Conservation (phyloP, 306 rosid species). For the Alnus rubra region DNA sequence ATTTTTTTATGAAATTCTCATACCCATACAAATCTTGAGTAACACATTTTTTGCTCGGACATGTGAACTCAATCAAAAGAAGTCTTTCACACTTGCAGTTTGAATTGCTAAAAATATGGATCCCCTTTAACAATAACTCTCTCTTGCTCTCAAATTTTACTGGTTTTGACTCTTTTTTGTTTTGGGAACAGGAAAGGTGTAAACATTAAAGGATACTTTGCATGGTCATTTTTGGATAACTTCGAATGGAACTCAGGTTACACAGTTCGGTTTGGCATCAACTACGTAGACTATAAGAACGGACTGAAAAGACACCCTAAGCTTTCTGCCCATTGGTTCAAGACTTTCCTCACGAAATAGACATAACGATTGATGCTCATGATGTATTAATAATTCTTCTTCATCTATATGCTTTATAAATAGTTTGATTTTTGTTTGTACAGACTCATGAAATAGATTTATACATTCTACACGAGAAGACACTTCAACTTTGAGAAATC, state of each 20-base stretch:
- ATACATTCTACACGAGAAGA: too few species aligned
- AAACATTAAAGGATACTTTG: slow-evolving; percentile 66
- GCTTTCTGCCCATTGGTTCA: slow-evolving; percentile 67
- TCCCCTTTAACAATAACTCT: background rate
- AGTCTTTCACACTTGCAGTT: too few species aligned
- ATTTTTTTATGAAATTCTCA: too few species aligned
- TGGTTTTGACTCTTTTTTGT: background rate
- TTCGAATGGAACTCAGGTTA: slow-evolving; percentile 64
- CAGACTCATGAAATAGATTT: slow-evolving; percentile 15
- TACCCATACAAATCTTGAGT: too few species aligned
- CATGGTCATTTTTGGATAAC: slow-evolving; percentile 71
- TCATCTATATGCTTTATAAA: too few species aligned
- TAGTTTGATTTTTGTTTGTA: slow-evolving; percentile 2
- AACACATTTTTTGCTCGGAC: too few species aligned
- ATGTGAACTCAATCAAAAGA: too few species aligned
- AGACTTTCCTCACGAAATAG: slow-evolving; percentile 40
- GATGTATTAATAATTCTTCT: background rate
- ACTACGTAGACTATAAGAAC: slow-evolving; percentile 57
- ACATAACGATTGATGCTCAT: background rate
- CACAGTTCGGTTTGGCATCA: slow-evolving; percentile 57
- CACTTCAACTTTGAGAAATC: too few species aligned
- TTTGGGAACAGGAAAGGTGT: slow-evolving; percentile 49
- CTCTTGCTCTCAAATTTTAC: background rate
- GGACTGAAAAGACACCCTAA: slow-evolving; percentile 50
- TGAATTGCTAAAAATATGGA: too few species aligned